These are phyloP conservation scores for Trichophyton equinum DNA, from an alignment of 2,329 filamentous ascomycete genomes.

Conservation along the genomic window DNA sequence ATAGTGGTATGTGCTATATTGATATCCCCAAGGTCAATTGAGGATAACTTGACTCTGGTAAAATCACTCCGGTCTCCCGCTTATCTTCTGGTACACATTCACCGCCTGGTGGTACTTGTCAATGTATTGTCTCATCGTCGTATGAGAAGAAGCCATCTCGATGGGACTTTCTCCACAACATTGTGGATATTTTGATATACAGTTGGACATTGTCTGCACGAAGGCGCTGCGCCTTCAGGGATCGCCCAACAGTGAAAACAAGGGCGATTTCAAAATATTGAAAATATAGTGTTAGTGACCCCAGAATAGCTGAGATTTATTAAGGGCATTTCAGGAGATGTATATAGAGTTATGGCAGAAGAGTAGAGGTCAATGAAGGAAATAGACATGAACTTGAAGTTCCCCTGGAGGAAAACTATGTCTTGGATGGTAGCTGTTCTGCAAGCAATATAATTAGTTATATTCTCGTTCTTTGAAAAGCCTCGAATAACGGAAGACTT, in stretches of 20 bases:
- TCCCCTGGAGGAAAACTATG: too few relatives aligned
- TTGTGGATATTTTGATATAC: neutral
- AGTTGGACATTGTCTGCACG: neutral
- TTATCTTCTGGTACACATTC: neutral
- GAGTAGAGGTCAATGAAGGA: neutral
- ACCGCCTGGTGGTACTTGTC: neutral
- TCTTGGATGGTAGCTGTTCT: too few relatives aligned
- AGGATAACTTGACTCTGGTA: neutral
- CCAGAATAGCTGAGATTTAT: too few relatives aligned
- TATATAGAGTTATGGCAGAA: neutral
- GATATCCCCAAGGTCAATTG: neutral
- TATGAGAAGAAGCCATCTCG: neutral
- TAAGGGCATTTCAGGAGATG: neutral
- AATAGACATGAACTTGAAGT: too few relatives aligned
- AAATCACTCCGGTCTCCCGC: neutral
- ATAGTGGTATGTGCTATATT: neutral
- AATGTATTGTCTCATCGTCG: neutral
- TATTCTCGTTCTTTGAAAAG: neutral
- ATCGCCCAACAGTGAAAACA: neutral
- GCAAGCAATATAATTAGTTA: too few relatives aligned
- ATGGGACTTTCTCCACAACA: neutral
- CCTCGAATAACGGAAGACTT: neutral
- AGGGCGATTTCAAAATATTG: neutral
- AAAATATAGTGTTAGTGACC: neutral
- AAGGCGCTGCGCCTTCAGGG: neutral